Evolutionary conservation across 768 basidiomycete species (phyloP).

Genomic region (Russula emetica): DNA sequence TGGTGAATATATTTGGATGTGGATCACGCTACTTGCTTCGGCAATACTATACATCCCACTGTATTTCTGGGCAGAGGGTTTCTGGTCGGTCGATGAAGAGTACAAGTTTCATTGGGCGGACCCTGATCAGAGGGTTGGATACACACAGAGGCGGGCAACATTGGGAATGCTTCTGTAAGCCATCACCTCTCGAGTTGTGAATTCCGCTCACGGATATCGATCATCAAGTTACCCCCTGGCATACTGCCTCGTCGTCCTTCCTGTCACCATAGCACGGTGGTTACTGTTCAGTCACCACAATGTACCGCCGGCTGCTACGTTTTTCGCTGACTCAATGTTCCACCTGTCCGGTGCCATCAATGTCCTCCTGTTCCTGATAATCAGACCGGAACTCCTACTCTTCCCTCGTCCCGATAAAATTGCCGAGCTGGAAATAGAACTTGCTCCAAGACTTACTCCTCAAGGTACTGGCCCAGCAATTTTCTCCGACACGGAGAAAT

Average conservation of each 20-base stretch:
- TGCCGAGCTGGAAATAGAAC: not conserved
- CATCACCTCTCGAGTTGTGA: too few species aligned
- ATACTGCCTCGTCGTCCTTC: not conserved
- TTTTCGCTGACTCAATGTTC: constrained; percentile 36
- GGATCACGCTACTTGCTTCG: not conserved
- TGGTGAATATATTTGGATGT: constrained; percentile 1
- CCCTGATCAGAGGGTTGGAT: too few species aligned
- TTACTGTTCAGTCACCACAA: not conserved
- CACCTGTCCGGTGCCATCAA: constrained; percentile 41
- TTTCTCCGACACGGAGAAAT: not conserved
- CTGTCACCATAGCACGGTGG: not conserved
- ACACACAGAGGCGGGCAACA: too few species aligned
- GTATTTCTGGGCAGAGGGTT: constrained; percentile 30
- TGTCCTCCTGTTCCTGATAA: constrained; percentile 39
- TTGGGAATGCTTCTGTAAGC: too few species aligned
- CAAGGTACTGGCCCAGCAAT: not conserved
- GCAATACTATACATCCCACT: not conserved
- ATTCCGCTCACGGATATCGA: not conserved
- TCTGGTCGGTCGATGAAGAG: too few species aligned
- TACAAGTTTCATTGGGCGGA: too few species aligned
- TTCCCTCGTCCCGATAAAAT: constrained; percentile 26
- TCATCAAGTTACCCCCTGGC: not conserved
- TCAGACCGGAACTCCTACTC: constrained; percentile 37
- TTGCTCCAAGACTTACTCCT: too few species aligned
- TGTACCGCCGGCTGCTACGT: constrained; percentile 35